phyloP scores from a whole-genome alignment of 2,329 filamentous ascomycete species.

The Lasiodiplodia gonubiensis region DNA sequence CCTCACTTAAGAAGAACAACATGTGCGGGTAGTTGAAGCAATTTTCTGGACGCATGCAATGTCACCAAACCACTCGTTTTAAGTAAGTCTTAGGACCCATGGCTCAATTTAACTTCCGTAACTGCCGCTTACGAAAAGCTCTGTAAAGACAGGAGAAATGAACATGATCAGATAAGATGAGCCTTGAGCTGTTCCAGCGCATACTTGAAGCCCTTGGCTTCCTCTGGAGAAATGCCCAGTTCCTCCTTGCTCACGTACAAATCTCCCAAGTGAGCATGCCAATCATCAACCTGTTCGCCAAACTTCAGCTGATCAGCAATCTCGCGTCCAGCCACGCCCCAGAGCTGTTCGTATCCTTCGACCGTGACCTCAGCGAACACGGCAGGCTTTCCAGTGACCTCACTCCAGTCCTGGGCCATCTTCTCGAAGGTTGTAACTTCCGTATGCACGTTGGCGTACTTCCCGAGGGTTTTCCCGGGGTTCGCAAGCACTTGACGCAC shows the following conservation, averaged over 20 bases:
- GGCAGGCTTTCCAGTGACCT: conserved; percentile 39
- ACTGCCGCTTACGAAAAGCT: too few relatives aligned
- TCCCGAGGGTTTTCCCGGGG: conserved; percentile 32
- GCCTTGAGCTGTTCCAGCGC: conserved; percentile 33
- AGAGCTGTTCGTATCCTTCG: conserved; percentile 34
- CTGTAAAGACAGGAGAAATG: not conserved
- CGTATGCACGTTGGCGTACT: conserved; percentile 37
- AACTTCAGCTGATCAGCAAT: conserved; percentile 38
- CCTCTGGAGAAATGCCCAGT: conserved; percentile 35
- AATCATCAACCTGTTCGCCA: conserved; percentile 38
- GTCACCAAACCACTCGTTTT: too few relatives aligned
- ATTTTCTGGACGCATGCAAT: too few relatives aligned
- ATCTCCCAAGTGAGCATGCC: conserved; percentile 32
- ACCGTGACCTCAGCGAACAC: conserved; percentile 35
- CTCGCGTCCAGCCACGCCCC: conserved; percentile 36
- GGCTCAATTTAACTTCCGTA: too few relatives aligned
- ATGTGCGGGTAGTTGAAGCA: too few relatives aligned
- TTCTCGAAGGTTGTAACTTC: conserved; percentile 38
- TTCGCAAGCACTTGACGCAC: conserved; percentile 37
- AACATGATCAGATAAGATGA: not conserved
- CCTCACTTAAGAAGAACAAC: too few relatives aligned
- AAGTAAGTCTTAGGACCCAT: too few relatives aligned
- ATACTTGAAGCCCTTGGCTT: conserved; percentile 37
- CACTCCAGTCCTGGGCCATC: conserved; percentile 37
- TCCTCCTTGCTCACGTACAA: conserved; percentile 36